Base-by-base conservation (phyloP, 148 eudicot genomes). In the Silene latifolia region DNA sequence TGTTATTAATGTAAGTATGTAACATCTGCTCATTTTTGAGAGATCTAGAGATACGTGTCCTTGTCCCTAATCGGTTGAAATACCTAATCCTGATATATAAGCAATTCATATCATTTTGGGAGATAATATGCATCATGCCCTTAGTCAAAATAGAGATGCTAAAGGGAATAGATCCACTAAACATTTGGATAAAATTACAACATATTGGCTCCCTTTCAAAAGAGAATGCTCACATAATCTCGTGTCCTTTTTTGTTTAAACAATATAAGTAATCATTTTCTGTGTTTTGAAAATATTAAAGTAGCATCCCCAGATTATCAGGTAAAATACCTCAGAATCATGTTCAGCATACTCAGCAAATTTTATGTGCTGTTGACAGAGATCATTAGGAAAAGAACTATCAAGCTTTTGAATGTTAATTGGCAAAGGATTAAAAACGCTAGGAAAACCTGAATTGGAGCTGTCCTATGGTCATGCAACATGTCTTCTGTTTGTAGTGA, bases 381-480 rank as follows among this genome's bases (percentile, higher is more conserved):
- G 23, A 0, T 32, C 46, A 65, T 14, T 65, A 13, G 46, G 48
- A 44, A 3, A 42, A 61, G 8, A n/a, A 51, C 56, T 11, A 14
- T 51, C 56, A 51, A 51, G 11, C 9, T 70, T 2, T 14, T 48
- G 27, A 14, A 47, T 51, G 29, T 17, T 70, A 19, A 19, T 70
- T 23, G 61, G n/a, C 21, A 44, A 39, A 14, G 23, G 27, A 11
- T 20, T 72, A 20, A 24, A 27, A 72, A 1, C 27, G 25, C 17
- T 23, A 47, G 20, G n/a, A 71, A 56, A 27, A 17, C 57, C 29
- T 7, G 32, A 25, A 20, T 8, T 12, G 39, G 32, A 71, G n/a
- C 42, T 58, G 53, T 59, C n/a, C 42, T 58, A 39, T 73, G 32
- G 15, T 73, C 35, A 12, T 59, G 67, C 54, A 73, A 73, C 35